A percentile compares a stretch with the other conserved stretches of the same genome.
Evolutionary conservation across 2,329 filamentous ascomycete species (phyloP).

Genomic region (Ilyonectria sp.): DNA sequence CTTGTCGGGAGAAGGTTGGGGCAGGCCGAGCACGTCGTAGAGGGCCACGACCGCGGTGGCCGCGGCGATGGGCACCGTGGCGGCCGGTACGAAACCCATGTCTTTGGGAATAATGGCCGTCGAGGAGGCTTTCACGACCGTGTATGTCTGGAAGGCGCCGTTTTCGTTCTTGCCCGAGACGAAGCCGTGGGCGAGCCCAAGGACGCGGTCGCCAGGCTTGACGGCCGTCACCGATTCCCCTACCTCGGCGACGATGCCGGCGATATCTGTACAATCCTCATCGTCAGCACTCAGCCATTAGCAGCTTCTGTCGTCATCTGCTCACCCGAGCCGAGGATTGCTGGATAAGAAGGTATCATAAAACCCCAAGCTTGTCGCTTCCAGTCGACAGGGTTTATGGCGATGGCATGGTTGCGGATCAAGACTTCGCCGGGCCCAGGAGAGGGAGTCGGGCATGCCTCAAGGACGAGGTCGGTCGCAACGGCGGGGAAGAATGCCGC

Average conservation of each 20-base stretch:
- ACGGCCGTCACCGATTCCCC: slow-evolving; percentile 1
- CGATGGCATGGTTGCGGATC: slow-evolving; percentile 9
- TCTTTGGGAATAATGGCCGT: not conserved
- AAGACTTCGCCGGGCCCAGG: slow-evolving; percentile 7
- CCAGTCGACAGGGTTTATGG: slow-evolving; percentile 17
- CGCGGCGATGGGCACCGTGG: slow-evolving; percentile 3
- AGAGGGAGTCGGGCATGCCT: not conserved
- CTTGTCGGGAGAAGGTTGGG: not conserved
- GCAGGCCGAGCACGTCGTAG: slow-evolving; percentile 9
- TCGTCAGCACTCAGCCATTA: not conserved
- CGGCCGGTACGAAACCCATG: not conserved
- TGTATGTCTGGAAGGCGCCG: not conserved
- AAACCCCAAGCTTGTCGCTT: slow-evolving; percentile 7
- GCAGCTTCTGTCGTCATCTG: not conserved
- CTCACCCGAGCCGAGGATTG: slow-evolving; percentile 1
- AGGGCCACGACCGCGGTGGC: slow-evolving; percentile 7
- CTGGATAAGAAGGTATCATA: slow-evolving; percentile 3
- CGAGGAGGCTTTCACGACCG: not conserved
- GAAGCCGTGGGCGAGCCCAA: not conserved
- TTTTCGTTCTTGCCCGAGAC: slow-evolving; percentile 4
- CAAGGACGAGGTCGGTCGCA: slow-evolving; percentile 3
- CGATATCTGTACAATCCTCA: slow-evolving; percentile 1
- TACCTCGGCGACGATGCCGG: slow-evolving; percentile 1
- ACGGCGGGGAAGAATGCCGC: slow-evolving; percentile 4
- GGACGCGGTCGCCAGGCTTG: slow-evolving; percentile 12